Evolutionary conservation across 495 filamentous ascomycete species (phyloP).

Genomic region (Schizothecium vesticola): DNA sequence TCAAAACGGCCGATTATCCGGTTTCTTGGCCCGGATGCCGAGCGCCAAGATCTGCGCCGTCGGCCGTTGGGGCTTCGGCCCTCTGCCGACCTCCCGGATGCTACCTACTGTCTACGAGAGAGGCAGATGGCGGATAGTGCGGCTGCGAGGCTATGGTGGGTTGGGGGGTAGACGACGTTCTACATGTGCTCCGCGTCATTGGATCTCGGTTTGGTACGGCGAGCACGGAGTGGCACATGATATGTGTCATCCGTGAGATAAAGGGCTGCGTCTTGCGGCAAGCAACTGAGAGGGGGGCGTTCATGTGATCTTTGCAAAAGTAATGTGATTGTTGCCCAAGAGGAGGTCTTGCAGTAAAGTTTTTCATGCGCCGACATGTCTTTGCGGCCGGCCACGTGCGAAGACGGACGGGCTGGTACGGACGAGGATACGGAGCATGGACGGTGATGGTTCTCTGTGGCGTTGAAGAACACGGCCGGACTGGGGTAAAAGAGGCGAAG

Average conservation of each 20-base stretch:
- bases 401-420: background rate
- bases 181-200: background rate
- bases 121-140: no score
- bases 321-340: background rate
- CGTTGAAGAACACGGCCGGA: background rate
- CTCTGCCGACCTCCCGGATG: background rate
- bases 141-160: no score
- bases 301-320: background rate
- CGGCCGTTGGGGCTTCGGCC: background rate
- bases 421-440: background rate
- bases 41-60: background rate
- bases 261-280: background rate
- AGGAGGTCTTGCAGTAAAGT: background rate
- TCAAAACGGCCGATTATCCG: background rate
- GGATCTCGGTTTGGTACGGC: background rate
- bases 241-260: background rate
- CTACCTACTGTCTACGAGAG: no score
- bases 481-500: background rate
- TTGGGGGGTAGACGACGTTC: background rate
- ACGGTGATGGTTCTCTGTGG: background rate
- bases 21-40: background rate
- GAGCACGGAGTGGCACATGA: background rate
- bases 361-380: background rate
- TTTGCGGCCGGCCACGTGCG: background rate
- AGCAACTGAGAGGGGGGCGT: background rate